Evolutionary conservation across 2,329 filamentous ascomycete species (phyloP), one percentile per base, ranked within the genome.

Genomic region (Ceratocystis ficicola): DNA sequence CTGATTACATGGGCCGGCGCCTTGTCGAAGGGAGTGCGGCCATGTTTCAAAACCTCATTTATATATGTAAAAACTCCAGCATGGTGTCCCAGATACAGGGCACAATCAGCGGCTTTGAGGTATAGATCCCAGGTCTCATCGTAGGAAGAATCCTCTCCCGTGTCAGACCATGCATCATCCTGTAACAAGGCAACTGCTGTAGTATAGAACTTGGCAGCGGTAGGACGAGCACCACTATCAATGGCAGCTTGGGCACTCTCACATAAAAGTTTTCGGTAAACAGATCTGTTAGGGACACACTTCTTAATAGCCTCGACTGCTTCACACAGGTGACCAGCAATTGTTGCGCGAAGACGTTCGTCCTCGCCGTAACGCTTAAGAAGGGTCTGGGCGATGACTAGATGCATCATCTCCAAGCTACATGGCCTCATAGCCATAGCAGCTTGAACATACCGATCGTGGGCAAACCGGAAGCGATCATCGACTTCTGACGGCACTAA

Each of bases 391-490:
- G 89, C 88, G 71, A 96, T 90, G 59, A 91, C 85, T 71, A 92
- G 96, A 74, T 96, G 91, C 92, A 96, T 96, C 70, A 88, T 88
- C 22, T 82, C 78, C 25, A 82, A 77, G 65, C 88, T 85, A 71
- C 83, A 85, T 72, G 92, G 86, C 68, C 83, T 84, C 63, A 96
- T 77, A 4, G 83, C 81, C 15, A 83, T 79, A 5, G 90, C 86
- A 17, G 89, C 90, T 72, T 88, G 85, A 63, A 91, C 81, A 71
- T 95, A 95, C 64, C 92, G 84, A 74, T 96, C 92, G 73, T 96
- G 92, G 44, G 87, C 86, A 73, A 96, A 96, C 44, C 86, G 85
- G 74, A 96, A 96, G 50, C 86, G 83, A 73, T 96, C 90, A 71
- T 96, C 93, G 1, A 86, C 86, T 69, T 94, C 89, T 22, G 88